A percentile compares a stretch with the other conserved stretches of the same genome.
These are phyloP conservation scores for Tephrocybe sp. DNA, from an alignment of 768 basidiomycete species.

Conservation along the genomic window DNA sequence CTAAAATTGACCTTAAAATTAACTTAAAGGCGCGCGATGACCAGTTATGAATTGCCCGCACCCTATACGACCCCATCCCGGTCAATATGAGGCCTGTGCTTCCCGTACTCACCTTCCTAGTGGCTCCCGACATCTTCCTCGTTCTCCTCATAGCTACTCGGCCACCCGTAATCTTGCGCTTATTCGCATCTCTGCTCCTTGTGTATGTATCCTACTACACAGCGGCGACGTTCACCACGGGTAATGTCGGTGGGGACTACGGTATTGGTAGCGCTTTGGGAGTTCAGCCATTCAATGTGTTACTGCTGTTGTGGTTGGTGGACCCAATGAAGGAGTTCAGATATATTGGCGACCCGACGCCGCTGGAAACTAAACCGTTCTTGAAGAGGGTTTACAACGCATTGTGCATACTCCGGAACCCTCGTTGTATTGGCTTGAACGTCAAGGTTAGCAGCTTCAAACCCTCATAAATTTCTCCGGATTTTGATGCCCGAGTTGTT, in stretches of 20 bases:
- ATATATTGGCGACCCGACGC: neutral
- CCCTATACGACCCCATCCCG: neutral
- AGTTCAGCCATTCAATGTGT: neutral
- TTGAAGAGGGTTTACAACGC: neutral
- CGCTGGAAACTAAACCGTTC: neutral
- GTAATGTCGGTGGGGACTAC: constrained; percentile 1
- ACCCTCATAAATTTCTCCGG: neutral
- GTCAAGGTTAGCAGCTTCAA: constrained; percentile 1
- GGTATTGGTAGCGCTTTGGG: constrained; percentile 5
- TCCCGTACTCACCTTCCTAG: constrained; percentile 1
- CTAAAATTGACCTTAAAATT: too few relatives aligned
- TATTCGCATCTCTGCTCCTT: constrained; percentile 3
- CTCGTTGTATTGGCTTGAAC: constrained; percentile 6
- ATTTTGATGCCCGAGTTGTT: neutral
- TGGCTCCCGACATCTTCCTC: constrained; percentile 6
- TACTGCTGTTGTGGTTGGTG: constrained; percentile 4
- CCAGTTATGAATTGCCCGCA: too few relatives aligned
- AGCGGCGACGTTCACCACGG: constrained; percentile 6
- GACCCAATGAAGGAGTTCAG: constrained; percentile 10
- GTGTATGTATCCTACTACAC: constrained; percentile 5
- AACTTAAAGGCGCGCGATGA: too few relatives aligned
- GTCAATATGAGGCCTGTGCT: constrained; percentile 3
- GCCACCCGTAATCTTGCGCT: constrained; percentile 2
- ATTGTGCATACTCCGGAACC: constrained; percentile 5
- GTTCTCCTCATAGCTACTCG: constrained; percentile 5